Evolutionary conservation across 2,329 filamentous ascomycete species (phyloP), one percentile per base, ranked within the genome.

Genomic region (Penicillium glabrum): DNA sequence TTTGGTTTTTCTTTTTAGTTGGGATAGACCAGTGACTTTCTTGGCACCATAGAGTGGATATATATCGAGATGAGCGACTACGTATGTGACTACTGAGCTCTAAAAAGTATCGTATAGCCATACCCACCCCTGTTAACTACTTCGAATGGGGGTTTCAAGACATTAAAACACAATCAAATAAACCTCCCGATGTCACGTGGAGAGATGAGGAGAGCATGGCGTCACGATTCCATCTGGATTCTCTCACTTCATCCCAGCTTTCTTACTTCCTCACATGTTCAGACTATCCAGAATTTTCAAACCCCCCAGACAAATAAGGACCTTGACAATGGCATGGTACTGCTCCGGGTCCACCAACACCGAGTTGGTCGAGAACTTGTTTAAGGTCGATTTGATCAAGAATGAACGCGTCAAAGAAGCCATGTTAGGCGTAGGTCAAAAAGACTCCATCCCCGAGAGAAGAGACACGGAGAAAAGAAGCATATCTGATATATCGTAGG

Each of bases 281-380:
- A 21, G 47, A 39, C 10, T 50, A 33, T 39, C 35, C 54, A 33
- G 29, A 44, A 37, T n/a, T 8, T 26, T 16, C n/a, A 27, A 51
- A 9, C 29, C 44, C 44, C 56, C 29, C 8, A 57, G 57, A 21
- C 49, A 49, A 46, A 55, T 21, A 56, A 66, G 48, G 49, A 39
- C 51, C 27, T 48, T 61, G 24, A 65, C 61, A 58, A 98, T 99
- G 95, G 93, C 93, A 58, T 99, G 95, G 95, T 85, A 86, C 64
- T 91, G 89, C 74, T 89, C 88, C 7, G 93, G 91, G 58, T 77
- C 77, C 5, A 85, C 86, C 27, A 97, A 98, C 73, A 75, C 77
- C 41, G 86, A 87, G 55, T 82, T 99, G 48, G 81, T 98, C 60
- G 83, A 88, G 64, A 96, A 96, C 72, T 82, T 99, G 56, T 87